phyloP scores from a whole-genome alignment of 371 early-diverging fungal genomes.

The Mucor sp. region DNA sequence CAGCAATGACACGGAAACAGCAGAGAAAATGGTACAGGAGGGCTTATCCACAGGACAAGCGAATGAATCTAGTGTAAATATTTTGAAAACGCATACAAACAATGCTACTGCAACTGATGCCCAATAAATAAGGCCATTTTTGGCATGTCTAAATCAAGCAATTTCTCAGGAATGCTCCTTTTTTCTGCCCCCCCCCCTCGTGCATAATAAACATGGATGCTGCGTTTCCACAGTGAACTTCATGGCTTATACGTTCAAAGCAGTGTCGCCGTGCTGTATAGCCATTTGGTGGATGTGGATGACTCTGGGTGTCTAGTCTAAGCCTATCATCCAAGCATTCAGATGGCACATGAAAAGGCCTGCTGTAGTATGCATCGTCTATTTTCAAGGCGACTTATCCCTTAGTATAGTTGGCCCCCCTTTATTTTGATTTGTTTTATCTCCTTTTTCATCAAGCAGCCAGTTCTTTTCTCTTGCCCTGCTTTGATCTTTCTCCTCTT shows the following conservation, averaged over 20 bases:
- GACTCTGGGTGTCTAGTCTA: background rate
- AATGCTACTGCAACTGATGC: background rate
- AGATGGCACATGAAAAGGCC: background rate
- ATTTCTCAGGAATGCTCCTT: background rate
- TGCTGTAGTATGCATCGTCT: background rate
- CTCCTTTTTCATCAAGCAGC: background rate
- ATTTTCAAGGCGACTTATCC: constrained; percentile 8
- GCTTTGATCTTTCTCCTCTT: constrained; percentile 1
- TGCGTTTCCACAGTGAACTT: background rate
- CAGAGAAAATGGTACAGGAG: constrained; percentile 2
- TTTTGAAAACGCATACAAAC: constrained; percentile 4
- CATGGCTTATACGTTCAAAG: background rate
- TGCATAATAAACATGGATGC: background rate
- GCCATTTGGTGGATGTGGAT: background rate
- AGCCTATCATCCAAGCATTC: background rate
- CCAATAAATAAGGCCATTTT: background rate
- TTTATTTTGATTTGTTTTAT: background rate
- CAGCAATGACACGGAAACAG: background rate
- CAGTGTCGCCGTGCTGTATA: background rate
- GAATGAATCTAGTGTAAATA: constrained; percentile 18
- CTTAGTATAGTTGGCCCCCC: background rate
- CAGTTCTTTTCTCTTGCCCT: background rate
- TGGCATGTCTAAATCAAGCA: background rate
- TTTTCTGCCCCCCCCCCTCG: background rate
- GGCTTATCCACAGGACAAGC: constrained; percentile 9